Evolutionary conservation across 169 alveolate species (phyloP), one percentile per base, ranked within the genome.

Genomic region (Plasmodium gonderi): DNA sequence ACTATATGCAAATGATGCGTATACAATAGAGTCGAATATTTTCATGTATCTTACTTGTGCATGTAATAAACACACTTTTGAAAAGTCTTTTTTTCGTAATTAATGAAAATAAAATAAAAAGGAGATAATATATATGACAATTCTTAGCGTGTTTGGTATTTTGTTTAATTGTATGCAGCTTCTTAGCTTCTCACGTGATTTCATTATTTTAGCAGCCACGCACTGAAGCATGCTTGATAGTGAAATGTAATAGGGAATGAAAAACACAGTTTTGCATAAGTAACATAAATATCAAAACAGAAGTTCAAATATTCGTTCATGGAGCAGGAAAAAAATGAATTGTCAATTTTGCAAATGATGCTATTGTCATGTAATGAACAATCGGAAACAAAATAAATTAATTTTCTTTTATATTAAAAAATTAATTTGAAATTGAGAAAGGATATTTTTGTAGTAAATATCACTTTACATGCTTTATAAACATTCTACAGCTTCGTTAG

Each of bases 51-150:
- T 29, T n/a, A 60, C 17, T 23, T 60, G 72, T 60, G 26, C 9
- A 20, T 60, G 36, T 36, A n/a, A 20, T 60, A 60, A 23, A 36
- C 72, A 60, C 9, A 60, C 72, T 60, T 60, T 60, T 20, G 38
- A 60, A 54, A 54, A 60, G 72, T 60, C 72, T 60, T 60, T 60
- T n/a, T 60, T 60, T 60, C 72, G 72, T 60, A 60, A 60, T 20
- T 60, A 60, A 60, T 8, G 17, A 60, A 60, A 60, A 60, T 60
- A 23, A 60, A 60, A 23, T 60, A 23, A 60, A 54, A 54, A 31
- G 23, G 17, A 60, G 72, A 20, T 23, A 60, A 60, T 23, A 60
- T 23, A 20, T n/a, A n/a, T n/a, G 72, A 60, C 17, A 6, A 17
- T 0, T 20, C 26, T 5, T 12, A 60, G 26, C 72, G 1, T n/a